Evolutionary conservation across 768 basidiomycete species (phyloP).

Genomic region (Floccularia luteovirens): DNA sequence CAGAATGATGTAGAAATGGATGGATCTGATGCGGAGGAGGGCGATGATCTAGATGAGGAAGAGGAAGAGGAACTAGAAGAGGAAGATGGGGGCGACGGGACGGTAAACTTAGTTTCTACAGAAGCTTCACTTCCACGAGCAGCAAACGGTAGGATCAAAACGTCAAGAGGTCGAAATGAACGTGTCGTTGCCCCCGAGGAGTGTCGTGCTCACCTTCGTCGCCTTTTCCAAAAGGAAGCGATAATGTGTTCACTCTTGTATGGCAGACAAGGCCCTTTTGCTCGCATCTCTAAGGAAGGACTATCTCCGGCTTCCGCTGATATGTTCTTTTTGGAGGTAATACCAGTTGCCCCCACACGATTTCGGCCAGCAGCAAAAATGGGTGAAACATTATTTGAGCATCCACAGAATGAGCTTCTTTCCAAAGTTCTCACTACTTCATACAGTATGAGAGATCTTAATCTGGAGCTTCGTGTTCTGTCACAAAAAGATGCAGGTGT

Average conservation of each 20-base stretch:
- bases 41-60: slow-evolving; percentile 20
- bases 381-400: slow-evolving; percentile 91
- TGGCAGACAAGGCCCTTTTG: slow-evolving; percentile 86
- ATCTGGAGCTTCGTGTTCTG: slow-evolving; percentile 51
- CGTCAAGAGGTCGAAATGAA: slow-evolving; percentile 75
- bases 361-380: slow-evolving; percentile 92
- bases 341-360: slow-evolving; percentile 89
- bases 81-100: slow-evolving; percentile 10
- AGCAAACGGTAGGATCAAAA: slow-evolving; percentile 73
- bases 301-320: slow-evolving; percentile 76
- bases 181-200: slow-evolving; percentile 88
- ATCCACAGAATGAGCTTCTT: slow-evolving; percentile 90
- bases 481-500: slow-evolving; percentile 49
- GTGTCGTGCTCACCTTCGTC: slow-evolving; percentile 88
- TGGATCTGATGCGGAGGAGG: slow-evolving; percentile 39
- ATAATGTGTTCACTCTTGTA: slow-evolving; percentile 84
- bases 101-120: slow-evolving; percentile 8
- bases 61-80: slow-evolving; percentile 28
- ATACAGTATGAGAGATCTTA: slow-evolving; percentile 74
- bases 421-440: slow-evolving; percentile 74
- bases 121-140: slow-evolving; percentile 49
- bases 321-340: slow-evolving; percentile 94
- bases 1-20: slow-evolving; percentile 41
- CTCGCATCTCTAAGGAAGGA: slow-evolving; percentile 48
- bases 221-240: slow-evolving; percentile 77